These are phyloP conservation scores for Rubia yunnanensis DNA, from an alignment of 257 asterid species.

Conservation along the genomic window DNA sequence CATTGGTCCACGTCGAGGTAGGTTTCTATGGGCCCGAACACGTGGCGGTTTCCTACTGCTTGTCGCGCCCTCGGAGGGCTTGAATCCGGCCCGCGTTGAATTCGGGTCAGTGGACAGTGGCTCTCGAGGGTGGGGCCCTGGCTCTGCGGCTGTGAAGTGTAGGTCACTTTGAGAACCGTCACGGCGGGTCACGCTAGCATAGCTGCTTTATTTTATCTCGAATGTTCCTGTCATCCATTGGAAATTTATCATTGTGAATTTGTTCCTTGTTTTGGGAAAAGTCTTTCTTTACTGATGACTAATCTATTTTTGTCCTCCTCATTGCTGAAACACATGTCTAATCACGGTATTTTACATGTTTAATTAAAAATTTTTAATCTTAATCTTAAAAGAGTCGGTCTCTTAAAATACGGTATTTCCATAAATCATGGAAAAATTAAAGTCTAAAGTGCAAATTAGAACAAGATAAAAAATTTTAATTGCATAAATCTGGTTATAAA, in stretches of 20 bases:
- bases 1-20: constrained; percentile 42
- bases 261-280: neutral
- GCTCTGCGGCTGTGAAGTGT: neutral
- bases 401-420: no score
- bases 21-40: constrained; percentile 16
- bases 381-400: no score
- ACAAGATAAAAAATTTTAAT: no score
- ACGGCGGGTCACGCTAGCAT: neutral
- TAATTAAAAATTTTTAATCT: no score
- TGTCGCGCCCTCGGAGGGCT: neutral
- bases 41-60: constrained; percentile 25
- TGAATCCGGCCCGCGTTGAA: constrained; percentile 7
- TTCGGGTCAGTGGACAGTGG: neutral
- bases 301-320: neutral
- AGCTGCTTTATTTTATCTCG: neutral
- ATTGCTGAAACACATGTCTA: neutral
- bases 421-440: no score
- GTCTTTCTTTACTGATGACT: neutral
- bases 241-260: neutral
- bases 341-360: neutral
- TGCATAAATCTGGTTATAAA: no score
- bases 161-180: constrained; percentile 6
- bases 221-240: neutral
- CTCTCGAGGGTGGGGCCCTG: neutral
- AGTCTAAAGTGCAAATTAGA: no score